Evolutionary conservation across 441 rosid genomes (phyloP), one percentile per base, ranked within the genome.

Genomic region (Rhodomyrtus psidioides): DNA sequence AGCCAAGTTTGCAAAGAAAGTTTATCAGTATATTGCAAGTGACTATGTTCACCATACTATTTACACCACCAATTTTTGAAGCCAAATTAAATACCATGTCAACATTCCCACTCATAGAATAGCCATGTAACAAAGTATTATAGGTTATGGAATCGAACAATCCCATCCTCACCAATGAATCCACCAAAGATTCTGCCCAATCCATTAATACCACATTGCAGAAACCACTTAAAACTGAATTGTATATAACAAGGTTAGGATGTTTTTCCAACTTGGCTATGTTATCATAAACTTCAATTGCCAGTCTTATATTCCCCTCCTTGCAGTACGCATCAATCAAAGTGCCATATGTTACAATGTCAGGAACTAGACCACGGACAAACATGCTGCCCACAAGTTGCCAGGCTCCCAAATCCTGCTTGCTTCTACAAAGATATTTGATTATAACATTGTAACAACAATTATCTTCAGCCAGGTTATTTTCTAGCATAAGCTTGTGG

Each of bases 311-410:
- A 60, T 90, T 86, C 58, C 94, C 92, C 87, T 89, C 90, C 58
- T 91, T 92, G 84, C 91, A 70, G 86, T 91, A 85, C n/a, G 91
- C 90, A 55, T 93, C 88, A 4, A 93, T 92, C 86, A 93, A 84
- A 87, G 90, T 88, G 82, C 92, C 93, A 65, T 91, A 93, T 6
- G 93, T 91, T 76, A 90, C 51, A 16, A 57, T 49, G 58, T 92
- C 94, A 30, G 93, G 92, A 86, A 46, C 83, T 83, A 92, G 86
- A 55, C 95, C 94, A 17, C 23, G 90, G 83, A 93, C 91, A 62
- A 91, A 83, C 94, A 95, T 94, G 79, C 88, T 87, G 87, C 92
- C 92, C 7, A 93, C 79, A 15, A 93, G 89, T 90, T 93, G 94
- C 85, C 89, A 91, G 83, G 88, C 92, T 85, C 91, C 92, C 8